Base-by-base conservation (phyloP, 2,329 filamentous ascomycete genomes). In the Alternaria postmessia region DNA sequence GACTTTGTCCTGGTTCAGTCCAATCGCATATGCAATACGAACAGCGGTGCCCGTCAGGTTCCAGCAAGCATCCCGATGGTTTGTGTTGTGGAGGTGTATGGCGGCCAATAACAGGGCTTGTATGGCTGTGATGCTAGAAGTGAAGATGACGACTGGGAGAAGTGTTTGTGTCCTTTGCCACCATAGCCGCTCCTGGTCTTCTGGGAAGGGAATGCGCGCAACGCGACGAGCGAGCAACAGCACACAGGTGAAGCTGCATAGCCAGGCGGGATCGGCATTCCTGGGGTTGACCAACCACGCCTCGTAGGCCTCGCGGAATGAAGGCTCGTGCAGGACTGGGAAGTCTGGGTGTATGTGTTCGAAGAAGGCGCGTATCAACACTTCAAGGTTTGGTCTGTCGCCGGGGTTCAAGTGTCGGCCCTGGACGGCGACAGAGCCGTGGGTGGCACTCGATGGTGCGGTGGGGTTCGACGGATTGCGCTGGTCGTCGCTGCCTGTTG, bases 51-150 rank as follows among this genome's bases (percentile, higher is more conserved):
- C 81, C 0, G 80, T 80, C 52, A 82, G 70, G 51, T 80, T 82
- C 81, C 80, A 82, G 65, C 75, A 78, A 4, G 76, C 76, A 54
- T 82, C 80, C 36, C 80, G 75, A 60, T 80, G 79, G 65, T 80
- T 81, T 2, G 80, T 81, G 64, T 82, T 82, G 70, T 82, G 80
- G 28, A 82, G 78, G 59, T 82, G 80, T 5, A 81, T 65, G 9
- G 80, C 77, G 7, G 79, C 77, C 9, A 82, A 75, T 68, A 82
- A 67, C 43, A 82, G 69, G 4, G 80, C 78, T 67, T 82, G 80
- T 9, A 82, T 75, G 0, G 80, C 78, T 51, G 71, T 69, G 30
- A 81, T 67, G 66, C 76, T 81, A 4, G 80, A 81, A 2, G 79
- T 80, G 63, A 81, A 81, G 51, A 81, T 72, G 36, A 81, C 79